These are phyloP conservation scores for Tricholoma furcatifolium DNA, from an alignment of 768 basidiomycete species.

Conservation along the genomic window DNA sequence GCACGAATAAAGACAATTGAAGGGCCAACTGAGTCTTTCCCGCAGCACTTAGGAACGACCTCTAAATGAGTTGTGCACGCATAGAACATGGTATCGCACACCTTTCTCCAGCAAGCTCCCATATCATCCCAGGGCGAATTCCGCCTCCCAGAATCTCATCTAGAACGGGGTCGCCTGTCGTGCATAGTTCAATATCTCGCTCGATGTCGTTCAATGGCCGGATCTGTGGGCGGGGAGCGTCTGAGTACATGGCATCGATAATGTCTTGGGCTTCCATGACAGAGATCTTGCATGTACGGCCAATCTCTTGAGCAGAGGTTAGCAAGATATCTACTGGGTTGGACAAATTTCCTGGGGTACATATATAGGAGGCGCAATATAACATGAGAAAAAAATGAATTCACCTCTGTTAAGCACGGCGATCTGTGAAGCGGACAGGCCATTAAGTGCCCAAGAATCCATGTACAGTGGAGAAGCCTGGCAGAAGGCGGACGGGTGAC, in stretches of 20 bases:
- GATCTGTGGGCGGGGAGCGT: slow-evolving; percentile 35
- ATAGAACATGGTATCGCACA: slow-evolving; percentile 24
- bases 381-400: neutral
- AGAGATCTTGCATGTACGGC: slow-evolving; percentile 53
- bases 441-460: slow-evolving; percentile 1
- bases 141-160: slow-evolving; percentile 80
- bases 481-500: too few relatives aligned
- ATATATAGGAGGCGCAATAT: neutral
- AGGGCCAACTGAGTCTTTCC: slow-evolving; percentile 94
- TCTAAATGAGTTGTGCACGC: neutral
- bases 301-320: slow-evolving; percentile 46
- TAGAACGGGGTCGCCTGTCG: slow-evolving; percentile 71
- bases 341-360: slow-evolving; percentile 46
- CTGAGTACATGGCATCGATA: slow-evolving; percentile 47
- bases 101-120: slow-evolving; percentile 92
- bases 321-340: slow-evolving; percentile 52
- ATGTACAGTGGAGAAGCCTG: too few relatives aligned
- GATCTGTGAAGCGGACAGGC: slow-evolving; percentile 9
- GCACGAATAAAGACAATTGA: slow-evolving; percentile 77
- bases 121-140: slow-evolving; percentile 73
- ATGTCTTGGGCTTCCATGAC: slow-evolving; percentile 48
- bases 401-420: slow-evolving; percentile 30
- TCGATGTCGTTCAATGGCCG: slow-evolving; percentile 38
- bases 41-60: slow-evolving; percentile 59
- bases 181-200: slow-evolving; percentile 47